Conservation (phyloP, 805 yeast genomes). For the Ascoidea asiatica region DNA sequence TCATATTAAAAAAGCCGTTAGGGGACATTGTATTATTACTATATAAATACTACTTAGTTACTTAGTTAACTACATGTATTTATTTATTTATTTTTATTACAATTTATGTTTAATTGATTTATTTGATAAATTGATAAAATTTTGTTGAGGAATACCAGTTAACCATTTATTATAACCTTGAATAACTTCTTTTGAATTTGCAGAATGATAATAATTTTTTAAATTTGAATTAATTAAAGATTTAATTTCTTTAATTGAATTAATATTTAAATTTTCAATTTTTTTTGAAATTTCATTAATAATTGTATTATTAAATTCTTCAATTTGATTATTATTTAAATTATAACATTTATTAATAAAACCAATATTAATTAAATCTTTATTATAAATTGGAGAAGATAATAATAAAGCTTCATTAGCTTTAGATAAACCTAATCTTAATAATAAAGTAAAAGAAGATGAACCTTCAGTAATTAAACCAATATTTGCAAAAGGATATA, state of each 20-base stretch:
- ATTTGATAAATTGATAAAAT: conserved; percentile 41
- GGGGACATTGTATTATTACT: too few relatives aligned
- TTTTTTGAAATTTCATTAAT: conserved; percentile 20
- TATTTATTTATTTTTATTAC: too few relatives aligned
- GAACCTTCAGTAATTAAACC: conserved; percentile 82
- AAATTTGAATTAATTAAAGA: conserved; percentile 22
- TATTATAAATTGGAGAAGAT: conserved; percentile 48
- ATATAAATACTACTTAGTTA: too few relatives aligned
- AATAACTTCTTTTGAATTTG: conserved; percentile 53
- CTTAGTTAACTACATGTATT: too few relatives aligned
- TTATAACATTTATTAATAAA: conserved; percentile 47
- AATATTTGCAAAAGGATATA: conserved; percentile 69
- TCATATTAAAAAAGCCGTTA: too few relatives aligned
- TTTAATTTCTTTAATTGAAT: conserved; percentile 32
- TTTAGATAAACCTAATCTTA: conserved; percentile 57
- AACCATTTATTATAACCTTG: conserved; percentile 61
- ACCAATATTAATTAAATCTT: conserved; percentile 43
- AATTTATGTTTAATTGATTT: conserved; percentile 52
- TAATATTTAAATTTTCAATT: conserved; percentile 30
- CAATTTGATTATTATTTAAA: conserved; percentile 19
- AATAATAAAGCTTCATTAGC: conserved; percentile 64
- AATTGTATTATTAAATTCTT: conserved; percentile 30
- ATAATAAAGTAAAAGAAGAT: conserved; percentile 50
- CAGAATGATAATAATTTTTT: conserved; percentile 25
- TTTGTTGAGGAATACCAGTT: conserved; percentile 56